Evolutionary conservation across 352 stramenopile genomes (phyloP).

Genomic region (Phytophthora hibernalis): DNA sequence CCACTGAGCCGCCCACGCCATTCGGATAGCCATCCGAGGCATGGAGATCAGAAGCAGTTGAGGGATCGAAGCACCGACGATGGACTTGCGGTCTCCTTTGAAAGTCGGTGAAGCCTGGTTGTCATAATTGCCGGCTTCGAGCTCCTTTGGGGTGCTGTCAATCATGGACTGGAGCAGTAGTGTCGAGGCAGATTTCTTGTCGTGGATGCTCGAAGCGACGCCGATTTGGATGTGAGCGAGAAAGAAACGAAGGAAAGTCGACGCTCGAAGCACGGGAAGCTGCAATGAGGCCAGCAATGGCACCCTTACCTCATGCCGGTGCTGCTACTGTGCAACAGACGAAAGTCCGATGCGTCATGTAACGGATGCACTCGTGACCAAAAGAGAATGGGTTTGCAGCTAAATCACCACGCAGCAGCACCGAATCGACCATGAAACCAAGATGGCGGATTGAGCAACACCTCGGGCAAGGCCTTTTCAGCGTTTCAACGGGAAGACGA

Average conservation of each 20-base stretch:
- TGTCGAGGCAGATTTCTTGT: not conserved
- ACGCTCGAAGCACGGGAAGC: not conserved
- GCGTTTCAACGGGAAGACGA: constrained; percentile 11
- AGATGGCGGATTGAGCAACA: not conserved
- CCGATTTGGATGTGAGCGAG: constrained; percentile 21
- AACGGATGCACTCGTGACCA: constrained; percentile 2
- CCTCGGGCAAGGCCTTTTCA: no score
- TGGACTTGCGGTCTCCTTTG: constrained; percentile 21
- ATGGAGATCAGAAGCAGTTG: constrained; percentile 35
- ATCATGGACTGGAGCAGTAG: constrained; percentile 8
- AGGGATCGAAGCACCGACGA: constrained; percentile 30
- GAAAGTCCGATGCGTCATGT: constrained; percentile 11
- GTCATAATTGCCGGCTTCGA: constrained; percentile 33
- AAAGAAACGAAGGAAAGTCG: constrained; percentile 7
- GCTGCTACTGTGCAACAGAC: not conserved
- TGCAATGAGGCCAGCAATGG: constrained; percentile 27
- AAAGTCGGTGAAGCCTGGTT: constrained; percentile 19
- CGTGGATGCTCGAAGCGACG: constrained; percentile 8
- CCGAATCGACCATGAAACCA: constrained; percentile 7
- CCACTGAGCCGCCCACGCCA: constrained; percentile 36
- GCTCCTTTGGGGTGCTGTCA: constrained; percentile 21
- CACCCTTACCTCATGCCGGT: not conserved
- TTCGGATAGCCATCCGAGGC: constrained; percentile 37
- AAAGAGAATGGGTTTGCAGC: constrained; percentile 6
- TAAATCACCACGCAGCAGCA: not conserved